Conservation (phyloP, 805 yeast species). For the Suhomyces faveliae region DNA sequence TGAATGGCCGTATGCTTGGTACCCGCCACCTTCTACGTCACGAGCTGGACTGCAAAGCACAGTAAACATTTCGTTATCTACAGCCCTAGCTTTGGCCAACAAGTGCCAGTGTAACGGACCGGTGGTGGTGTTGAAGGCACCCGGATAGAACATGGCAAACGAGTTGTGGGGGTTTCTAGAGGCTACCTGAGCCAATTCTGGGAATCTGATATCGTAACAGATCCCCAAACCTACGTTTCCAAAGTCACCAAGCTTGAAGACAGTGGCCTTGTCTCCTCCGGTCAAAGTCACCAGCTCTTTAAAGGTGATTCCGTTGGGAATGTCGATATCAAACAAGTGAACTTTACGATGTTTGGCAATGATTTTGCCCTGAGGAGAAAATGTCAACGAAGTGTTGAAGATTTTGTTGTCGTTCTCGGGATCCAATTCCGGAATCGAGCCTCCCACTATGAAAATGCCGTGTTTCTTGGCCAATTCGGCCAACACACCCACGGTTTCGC, state of each 20-base stretch:
- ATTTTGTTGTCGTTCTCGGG: slow-evolving; percentile 45
- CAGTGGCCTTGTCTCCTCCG: slow-evolving; percentile 82
- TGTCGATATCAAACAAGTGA: slow-evolving; percentile 89
- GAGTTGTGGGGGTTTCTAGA: slow-evolving; percentile 59
- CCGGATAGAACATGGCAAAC: slow-evolving; percentile 78
- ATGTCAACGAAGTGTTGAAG: slow-evolving; percentile 45
- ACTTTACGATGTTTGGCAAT: slow-evolving; percentile 89
- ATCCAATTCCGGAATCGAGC: slow-evolving; percentile 83
- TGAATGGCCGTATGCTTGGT: slow-evolving; percentile 48
- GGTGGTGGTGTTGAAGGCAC: slow-evolving; percentile 81
- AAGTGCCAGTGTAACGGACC: slow-evolving; percentile 85
- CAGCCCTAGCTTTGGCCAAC: slow-evolving; percentile 69
- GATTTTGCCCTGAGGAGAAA: slow-evolving; percentile 67
- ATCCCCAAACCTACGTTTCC: slow-evolving; percentile 84
- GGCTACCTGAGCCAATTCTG: slow-evolving; percentile 71
- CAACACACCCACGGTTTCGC: slow-evolving; percentile 63
- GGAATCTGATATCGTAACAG: slow-evolving; percentile 79
- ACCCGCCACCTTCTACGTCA: slow-evolving; percentile 49
- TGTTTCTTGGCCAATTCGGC: slow-evolving; percentile 64
- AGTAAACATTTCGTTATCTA: slow-evolving; percentile 71
- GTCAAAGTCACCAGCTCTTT: slow-evolving; percentile 74
- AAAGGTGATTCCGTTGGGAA: slow-evolving; percentile 87
- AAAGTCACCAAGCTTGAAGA: slow-evolving; percentile 59
- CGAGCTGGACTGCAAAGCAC: slow-evolving; percentile 88
- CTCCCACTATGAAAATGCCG: slow-evolving; percentile 73